Evolutionary conservation across 257 asterid species (phyloP).

Genomic region (Nicotiana paniculata): DNA sequence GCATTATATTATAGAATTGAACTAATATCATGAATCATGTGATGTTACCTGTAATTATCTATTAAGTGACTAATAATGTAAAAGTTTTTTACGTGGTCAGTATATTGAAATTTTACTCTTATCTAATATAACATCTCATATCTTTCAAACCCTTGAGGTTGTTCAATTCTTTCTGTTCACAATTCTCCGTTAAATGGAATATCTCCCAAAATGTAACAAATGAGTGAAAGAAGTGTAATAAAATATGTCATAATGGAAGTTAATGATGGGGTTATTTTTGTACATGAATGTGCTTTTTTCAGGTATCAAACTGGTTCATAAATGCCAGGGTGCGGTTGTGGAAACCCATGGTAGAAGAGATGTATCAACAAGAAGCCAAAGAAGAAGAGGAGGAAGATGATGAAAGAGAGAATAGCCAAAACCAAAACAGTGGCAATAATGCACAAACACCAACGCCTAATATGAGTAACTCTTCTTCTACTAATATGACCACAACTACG

Average conservation of each 20-base stretch:
- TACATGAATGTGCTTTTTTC: constrained; percentile 11
- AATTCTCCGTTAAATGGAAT: background rate
- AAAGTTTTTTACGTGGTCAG: too few species aligned
- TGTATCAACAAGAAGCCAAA: constrained; percentile 94
- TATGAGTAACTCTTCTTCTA: constrained; percentile 2
- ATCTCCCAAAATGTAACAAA: background rate
- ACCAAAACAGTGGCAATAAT: constrained; percentile 18
- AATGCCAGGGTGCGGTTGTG: constrained; percentile 99
- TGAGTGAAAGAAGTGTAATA: background rate
- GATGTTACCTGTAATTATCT: background rate
- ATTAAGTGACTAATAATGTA: too few species aligned
- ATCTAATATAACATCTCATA: too few species aligned
- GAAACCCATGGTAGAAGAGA: constrained; percentile 99
- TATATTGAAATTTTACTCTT: too few species aligned
- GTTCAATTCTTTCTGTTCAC: background rate
- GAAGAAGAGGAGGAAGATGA: constrained; percentile 43
- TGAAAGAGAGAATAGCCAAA: constrained; percentile 22
- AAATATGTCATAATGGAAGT: background rate
- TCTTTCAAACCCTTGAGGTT: background rate
- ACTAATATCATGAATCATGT: background rate
- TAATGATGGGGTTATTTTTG: background rate
- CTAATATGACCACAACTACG: constrained; percentile 16
- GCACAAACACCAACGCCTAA: constrained; percentile 60
- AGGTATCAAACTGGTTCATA: constrained; percentile 99
- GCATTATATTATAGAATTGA: too few species aligned